A percentile compares a stretch with the other conserved stretches of the same genome.
Conservation (phyloP, 2,329 filamentous ascomycete species). For the Cryphonectria nitschkei region DNA sequence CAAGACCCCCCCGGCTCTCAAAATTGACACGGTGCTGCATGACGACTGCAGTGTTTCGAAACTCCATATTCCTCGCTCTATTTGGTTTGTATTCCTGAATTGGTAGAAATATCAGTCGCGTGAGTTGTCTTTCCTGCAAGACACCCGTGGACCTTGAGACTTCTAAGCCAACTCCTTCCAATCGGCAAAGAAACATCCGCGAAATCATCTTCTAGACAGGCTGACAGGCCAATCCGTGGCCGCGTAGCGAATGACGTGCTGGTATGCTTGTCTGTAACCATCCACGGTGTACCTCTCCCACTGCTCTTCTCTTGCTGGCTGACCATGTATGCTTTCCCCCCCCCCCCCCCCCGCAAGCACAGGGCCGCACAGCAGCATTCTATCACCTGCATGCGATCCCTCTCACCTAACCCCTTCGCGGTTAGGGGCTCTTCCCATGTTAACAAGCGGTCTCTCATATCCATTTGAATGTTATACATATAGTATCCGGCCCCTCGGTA, state of each 20-base stretch:
- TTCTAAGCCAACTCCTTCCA: background rate
- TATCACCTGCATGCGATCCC: background rate
- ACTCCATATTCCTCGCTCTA: background rate
- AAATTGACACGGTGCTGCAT: background rate
- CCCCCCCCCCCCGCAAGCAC: background rate
- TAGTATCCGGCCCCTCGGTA: background rate
- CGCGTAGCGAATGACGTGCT: background rate
- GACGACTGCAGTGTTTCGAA: background rate
- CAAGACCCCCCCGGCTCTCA: background rate
- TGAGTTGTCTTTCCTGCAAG: background rate
- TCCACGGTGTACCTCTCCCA: background rate
- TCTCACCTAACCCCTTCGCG: background rate
- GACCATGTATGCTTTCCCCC: background rate
- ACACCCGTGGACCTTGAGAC: background rate
- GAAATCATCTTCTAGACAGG: too few relatives aligned
- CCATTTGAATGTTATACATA: background rate
- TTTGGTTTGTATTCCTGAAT: too few relatives aligned
- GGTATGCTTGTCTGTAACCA: background rate
- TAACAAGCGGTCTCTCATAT: background rate
- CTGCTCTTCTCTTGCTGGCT: background rate
- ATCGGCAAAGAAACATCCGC: background rate
- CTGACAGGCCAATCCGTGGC: background rate
- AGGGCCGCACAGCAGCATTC: background rate
- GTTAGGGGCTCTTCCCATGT: background rate
- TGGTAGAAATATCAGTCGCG: background rate